Evolutionary conservation across 306 rosid genomes (phyloP).

Genomic region (Pachyrhizus erosus): DNA sequence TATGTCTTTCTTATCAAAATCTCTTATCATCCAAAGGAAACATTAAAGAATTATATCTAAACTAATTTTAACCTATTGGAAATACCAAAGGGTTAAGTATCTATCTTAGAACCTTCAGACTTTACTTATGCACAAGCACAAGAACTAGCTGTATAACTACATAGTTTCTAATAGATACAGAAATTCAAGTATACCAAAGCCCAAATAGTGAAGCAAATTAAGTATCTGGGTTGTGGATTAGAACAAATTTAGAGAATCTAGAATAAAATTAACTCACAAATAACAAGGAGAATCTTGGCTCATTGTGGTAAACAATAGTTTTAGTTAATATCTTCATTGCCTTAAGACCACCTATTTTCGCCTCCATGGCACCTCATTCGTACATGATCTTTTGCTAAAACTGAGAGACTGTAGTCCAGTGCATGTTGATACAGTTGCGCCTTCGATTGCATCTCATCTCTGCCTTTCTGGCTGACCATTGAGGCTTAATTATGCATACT

Average conservation of each 20-base stretch:
- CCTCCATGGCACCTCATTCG: background rate
- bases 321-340: background rate
- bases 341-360: background rate
- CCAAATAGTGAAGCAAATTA: background rate
- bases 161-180: background rate
- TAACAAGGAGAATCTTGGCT: background rate
- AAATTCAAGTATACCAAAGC: background rate
- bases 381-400: background rate
- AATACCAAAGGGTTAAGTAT: background rate
- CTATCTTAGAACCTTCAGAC: background rate
- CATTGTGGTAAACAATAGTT: background rate
- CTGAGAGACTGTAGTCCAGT: background rate
- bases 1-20: no score
- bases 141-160: background rate
- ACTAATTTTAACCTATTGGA: no score
- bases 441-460: background rate
- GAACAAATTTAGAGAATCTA: background rate
- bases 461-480: constrained; percentile 19
- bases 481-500: background rate
- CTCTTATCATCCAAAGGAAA: no score
- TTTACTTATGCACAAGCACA: background rate
- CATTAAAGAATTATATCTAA: background rate
- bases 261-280: background rate
- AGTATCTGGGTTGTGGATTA: background rate
- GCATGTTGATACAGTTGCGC: background rate